phyloP scores from a whole-genome alignment of 441 rosid species.

The Corymbia citriodora region DNA sequence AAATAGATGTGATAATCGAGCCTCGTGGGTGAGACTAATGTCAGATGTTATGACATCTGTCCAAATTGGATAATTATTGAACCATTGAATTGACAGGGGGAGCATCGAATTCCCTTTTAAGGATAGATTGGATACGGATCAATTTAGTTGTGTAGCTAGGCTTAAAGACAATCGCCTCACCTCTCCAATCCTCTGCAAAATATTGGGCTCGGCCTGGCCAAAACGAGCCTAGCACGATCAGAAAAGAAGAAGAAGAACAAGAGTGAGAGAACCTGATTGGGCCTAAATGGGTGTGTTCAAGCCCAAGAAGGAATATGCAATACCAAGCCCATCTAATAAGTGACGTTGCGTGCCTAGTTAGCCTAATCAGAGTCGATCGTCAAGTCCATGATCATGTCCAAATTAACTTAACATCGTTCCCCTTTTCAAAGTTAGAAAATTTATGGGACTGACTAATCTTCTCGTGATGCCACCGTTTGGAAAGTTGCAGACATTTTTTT shows the following conservation, averaged over 20 bases:
- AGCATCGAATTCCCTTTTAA: not conserved
- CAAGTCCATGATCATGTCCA: not conserved
- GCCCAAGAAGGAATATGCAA: not conserved
- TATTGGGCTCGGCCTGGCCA: not conserved
- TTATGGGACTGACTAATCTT: not conserved
- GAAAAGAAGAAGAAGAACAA: too few species aligned
- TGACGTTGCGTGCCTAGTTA: not conserved
- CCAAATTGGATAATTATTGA: not conserved
- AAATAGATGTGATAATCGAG: not conserved
- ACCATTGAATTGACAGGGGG: not conserved
- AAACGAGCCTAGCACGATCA: not conserved
- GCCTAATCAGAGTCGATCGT: not conserved
- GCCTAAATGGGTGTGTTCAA: not conserved
- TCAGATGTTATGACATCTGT: not conserved
- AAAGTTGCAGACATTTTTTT: not conserved
- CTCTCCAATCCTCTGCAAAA: not conserved
- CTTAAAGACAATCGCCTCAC: not conserved
- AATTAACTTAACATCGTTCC: not conserved
- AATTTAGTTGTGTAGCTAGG: not conserved
- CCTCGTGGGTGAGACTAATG: not conserved
- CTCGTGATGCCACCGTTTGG: not conserved
- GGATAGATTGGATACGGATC: not conserved
- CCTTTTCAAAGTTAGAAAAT: not conserved
- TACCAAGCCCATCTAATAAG: not conserved
- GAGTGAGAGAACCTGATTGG: not conserved